phyloP scores from a whole-genome alignment of 2,329 filamentous ascomycete genomes.

The Didymella sp. region DNA sequence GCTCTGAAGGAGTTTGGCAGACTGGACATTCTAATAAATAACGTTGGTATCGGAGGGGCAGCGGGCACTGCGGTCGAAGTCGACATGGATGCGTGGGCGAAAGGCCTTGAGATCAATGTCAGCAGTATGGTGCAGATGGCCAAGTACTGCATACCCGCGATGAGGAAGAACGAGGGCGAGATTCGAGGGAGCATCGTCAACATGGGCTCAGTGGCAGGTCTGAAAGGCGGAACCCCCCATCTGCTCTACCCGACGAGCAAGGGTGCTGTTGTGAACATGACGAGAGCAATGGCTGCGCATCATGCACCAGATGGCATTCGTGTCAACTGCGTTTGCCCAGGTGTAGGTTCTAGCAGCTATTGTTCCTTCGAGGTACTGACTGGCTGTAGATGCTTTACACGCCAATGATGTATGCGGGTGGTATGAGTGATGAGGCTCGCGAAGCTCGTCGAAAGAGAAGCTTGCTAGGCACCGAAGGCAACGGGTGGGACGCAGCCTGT shows the following conservation, averaged over 20 bases:
- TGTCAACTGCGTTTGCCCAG: conserved; percentile 64
- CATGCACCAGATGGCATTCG: conserved; percentile 60
- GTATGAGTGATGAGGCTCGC: conserved; percentile 60
- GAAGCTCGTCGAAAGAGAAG: conserved; percentile 59
- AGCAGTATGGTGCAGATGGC: conserved; percentile 70
- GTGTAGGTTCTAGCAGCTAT: conserved; percentile 30
- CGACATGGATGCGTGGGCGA: conserved; percentile 65
- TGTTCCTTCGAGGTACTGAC: background rate
- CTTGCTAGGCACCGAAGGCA: conserved; percentile 62
- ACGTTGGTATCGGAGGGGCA: conserved; percentile 68
- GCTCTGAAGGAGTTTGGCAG: conserved; percentile 61
- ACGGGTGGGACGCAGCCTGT: conserved; percentile 61
- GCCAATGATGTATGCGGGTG: conserved; percentile 61
- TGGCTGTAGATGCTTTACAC: conserved; percentile 58
- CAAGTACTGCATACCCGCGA: conserved; percentile 67
- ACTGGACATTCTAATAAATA: conserved; percentile 70
- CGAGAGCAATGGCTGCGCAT: conserved; percentile 63
- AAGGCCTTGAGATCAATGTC: conserved; percentile 67
- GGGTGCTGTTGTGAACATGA: conserved; percentile 64
- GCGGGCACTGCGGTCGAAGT: conserved; percentile 66
- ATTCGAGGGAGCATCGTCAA: conserved; percentile 64
- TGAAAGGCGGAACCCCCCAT: conserved; percentile 62
- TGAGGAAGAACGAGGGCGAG: conserved; percentile 60
- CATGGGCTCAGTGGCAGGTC: conserved; percentile 67
- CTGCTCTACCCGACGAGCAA: conserved; percentile 62